Conservation (phyloP, 1,284 basidiomycete species). For the Rhodotorula sp. region DNA sequence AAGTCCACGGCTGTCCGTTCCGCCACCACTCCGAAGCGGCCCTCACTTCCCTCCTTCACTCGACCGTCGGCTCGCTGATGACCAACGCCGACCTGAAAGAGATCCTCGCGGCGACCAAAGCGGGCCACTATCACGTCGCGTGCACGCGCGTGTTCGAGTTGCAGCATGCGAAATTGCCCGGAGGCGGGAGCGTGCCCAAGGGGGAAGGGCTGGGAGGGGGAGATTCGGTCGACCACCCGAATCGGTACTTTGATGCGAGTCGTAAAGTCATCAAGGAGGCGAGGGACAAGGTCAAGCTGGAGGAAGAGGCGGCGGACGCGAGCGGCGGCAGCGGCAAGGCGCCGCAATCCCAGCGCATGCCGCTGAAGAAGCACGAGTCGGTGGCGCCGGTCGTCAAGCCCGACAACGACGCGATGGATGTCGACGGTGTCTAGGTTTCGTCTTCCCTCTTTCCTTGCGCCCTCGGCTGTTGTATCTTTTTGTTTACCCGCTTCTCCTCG, state of each 20-base stretch:
- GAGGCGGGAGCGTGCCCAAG: constrained; percentile 65
- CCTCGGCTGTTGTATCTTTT: too few relatives aligned
- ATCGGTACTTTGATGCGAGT: constrained; percentile 62
- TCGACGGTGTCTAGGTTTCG: neutral
- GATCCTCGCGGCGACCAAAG: constrained; percentile 77
- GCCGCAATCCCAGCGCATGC: too few relatives aligned
- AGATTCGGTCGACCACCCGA: constrained; percentile 92
- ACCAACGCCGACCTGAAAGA: constrained; percentile 75
- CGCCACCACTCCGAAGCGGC: constrained; percentile 85
- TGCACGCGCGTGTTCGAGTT: constrained; percentile 97
- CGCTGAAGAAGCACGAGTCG: constrained; percentile 7
- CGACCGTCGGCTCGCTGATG: constrained; percentile 63
- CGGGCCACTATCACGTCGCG: constrained; percentile 86
- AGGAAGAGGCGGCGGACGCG: constrained; percentile 1
- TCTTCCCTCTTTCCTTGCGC: too few relatives aligned
- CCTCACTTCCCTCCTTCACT: constrained; percentile 71
- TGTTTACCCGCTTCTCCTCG: too few relatives aligned
- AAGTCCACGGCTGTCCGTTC: constrained; percentile 92
- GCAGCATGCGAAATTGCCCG: constrained; percentile 64
- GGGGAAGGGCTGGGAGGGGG: constrained; percentile 84
- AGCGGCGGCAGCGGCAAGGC: constrained; percentile 5
- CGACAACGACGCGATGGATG: neutral
- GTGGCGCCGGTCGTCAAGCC: neutral
- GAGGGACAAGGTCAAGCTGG: constrained; percentile 19
- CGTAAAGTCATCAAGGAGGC: constrained; percentile 18